Conservation (phyloP, 2,329 filamentous ascomycete species). For the Stylonectria norvegica region DNA sequence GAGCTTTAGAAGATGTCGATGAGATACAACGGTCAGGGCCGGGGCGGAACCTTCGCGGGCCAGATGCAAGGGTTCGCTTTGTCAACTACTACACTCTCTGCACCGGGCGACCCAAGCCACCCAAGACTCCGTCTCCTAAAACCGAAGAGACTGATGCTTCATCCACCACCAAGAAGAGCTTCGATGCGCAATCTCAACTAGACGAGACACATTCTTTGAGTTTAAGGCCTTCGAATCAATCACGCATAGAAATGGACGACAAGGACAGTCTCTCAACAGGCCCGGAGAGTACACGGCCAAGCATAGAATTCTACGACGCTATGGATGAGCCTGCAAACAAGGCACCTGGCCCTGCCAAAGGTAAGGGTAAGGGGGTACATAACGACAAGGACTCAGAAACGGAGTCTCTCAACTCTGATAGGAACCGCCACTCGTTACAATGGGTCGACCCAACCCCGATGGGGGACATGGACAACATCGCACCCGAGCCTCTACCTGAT, state of each 20-base stretch:
- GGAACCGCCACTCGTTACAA: constrained; percentile 28
- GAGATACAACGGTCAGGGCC: constrained; percentile 39
- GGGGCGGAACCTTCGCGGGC: constrained; percentile 12
- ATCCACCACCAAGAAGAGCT: constrained; percentile 1
- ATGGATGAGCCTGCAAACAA: constrained; percentile 8
- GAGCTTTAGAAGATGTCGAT: constrained; percentile 68
- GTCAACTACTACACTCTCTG: constrained; percentile 90
- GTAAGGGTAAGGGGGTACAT: no score
- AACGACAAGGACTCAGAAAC: neutral
- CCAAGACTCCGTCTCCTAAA: constrained; percentile 13
- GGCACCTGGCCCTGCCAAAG: constrained; percentile 1
- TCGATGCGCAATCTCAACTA: neutral
- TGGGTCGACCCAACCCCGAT: constrained; percentile 16
- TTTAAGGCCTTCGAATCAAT: constrained; percentile 3
- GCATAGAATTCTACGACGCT: constrained; percentile 20
- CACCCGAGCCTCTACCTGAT: neutral
- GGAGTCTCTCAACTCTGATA: constrained; percentile 8
- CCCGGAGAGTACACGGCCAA: constrained; percentile 12
- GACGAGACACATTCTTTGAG: constrained; percentile 1
- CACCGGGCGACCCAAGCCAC: constrained; percentile 62
- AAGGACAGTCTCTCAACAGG: constrained; percentile 2
- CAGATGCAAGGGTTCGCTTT: constrained; percentile 64
- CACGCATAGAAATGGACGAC: constrained; percentile 3
- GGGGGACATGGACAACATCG: neutral
- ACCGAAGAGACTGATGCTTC: constrained; percentile 6